Percentiles rank a stretch among this genome's conserved stretches.
Evolutionary conservation across 768 basidiomycete species (phyloP).

Genomic region (Lactarius quietus): DNA sequence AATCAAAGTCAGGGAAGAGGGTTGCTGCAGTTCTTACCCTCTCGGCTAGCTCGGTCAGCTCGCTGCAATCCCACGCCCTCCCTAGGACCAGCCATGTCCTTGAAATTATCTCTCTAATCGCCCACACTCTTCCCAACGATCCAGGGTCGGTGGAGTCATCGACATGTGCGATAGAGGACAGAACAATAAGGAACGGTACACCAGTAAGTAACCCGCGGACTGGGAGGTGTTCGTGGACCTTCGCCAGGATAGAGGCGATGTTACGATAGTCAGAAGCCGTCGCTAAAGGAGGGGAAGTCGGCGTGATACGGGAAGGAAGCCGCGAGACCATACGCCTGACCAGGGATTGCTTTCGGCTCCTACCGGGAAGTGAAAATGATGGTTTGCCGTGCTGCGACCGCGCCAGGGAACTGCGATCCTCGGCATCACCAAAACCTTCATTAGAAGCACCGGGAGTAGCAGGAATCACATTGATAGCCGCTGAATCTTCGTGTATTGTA

Average conservation of each 20-base stretch:
- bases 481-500: constrained; percentile 20
- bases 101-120: constrained; percentile 60
- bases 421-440: constrained; percentile 34
- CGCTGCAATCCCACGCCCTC: constrained; percentile 60
- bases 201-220: constrained; percentile 71
- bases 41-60: constrained; percentile 52
- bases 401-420: constrained; percentile 32
- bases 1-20: neutral
- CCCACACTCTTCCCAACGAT: constrained; percentile 44
- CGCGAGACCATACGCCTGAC: constrained; percentile 51
- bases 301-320: constrained; percentile 42
- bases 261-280: constrained; percentile 71
- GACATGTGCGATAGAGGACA: constrained; percentile 51
- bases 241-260: constrained; percentile 61
- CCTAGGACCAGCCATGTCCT: constrained; percentile 68
- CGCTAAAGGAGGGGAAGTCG: constrained; percentile 45
- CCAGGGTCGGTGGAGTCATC: constrained; percentile 40
- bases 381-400: constrained; percentile 41
- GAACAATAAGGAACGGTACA: constrained; percentile 80
- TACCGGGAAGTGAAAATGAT: constrained; percentile 46
- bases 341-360: constrained; percentile 55
- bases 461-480: constrained; percentile 22
- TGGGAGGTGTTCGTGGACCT: constrained; percentile 70
- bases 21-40: constrained; percentile 44
- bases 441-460: constrained; percentile 30